Base-by-base conservation (phyloP, 2,329 filamentous ascomycete species). In the Juglanconis juglandina region DNA sequence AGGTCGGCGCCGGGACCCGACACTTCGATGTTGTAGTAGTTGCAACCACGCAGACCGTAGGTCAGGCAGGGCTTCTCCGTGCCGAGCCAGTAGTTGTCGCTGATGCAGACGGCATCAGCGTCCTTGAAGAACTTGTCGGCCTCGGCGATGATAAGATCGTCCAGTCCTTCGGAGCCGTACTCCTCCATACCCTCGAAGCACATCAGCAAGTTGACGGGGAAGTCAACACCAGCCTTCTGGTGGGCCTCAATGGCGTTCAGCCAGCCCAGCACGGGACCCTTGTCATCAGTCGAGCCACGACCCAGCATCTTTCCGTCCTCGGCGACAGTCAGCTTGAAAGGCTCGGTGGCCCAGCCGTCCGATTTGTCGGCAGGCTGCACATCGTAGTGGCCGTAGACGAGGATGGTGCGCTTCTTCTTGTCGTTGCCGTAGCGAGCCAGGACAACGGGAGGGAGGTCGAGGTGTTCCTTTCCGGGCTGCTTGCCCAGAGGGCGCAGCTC, bases 181-280 rank as follows among this genome's bases (percentile, higher is more conserved):
- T 99, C 95, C 79, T 99, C 95, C 95, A 99, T 99, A 53, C 95
- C 95, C 82, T 99, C 95, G 69, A 99, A 98, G 82, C 95, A 99
- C 91, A 97, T 98, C 66, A 99, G 86, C 66, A 99, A 83, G 79
- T 99, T 99, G 71, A 99, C 95, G 8, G 95, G 95, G 73, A 99
- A 92, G 55, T 97, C 94, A 50, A 98, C 81, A 60, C 91, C 91
- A 41, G 93, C 92, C 81, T 96, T 95, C 77, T 96, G 89, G 81
- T 99, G 95, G 47, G 95, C 93, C 78, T 99, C 93, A 66, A 99
- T 98, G 67, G 93, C 93, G 73, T 99, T 99, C 68, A 99, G 76
- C 95, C 95, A 99, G 68, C 95, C 95, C 59, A 99, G 81, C 33
- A 99, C 94, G 17, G 95, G 95, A 1, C 95, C 95, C 82, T 99